Base-by-base conservation (phyloP, 306 rosid genomes). In the Vigna radiata region DNA sequence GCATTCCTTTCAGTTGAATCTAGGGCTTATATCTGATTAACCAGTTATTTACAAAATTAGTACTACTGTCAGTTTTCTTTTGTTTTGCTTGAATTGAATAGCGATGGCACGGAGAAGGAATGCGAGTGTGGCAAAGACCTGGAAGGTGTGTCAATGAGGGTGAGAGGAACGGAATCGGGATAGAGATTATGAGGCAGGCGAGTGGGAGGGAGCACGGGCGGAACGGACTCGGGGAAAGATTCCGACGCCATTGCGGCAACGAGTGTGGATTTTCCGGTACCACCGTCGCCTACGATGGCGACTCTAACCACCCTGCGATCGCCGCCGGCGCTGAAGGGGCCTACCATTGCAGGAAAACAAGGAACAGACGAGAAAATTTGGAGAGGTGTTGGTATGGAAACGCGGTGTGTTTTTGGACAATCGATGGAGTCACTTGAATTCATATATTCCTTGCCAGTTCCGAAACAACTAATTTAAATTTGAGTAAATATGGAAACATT, bases 231-330 rank as follows among this genome's bases (percentile, higher is more conserved):
- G 13, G 79, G 70, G 49, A 70, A 77, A 44, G 82, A 82, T 19
- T 71, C 75, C n/a, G 82, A 82, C 1, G 56, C 75, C 75, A 77
- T 77, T 52, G 82, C 58, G 17, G 79, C 78, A 6, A 82, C 65
- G 80, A 92, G 88, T 72, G 89, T 89, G 31, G 97, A 86, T 85
- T 92, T 92, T 0, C 97, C 96, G 65, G 94, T 86, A 78, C 69
- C 87, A 15, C 78, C 75, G 63, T 90, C 97, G 0, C 96, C 94
- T 15, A 31, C 63, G 12, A 83, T 27, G 48, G 31, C 73, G 37
- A 78, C 41, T 66, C 80, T 49, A 69, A 78, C 29, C 5, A 3
- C 68, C 46, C 8, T 58, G 4, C 62, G 54, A 25, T 4, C 17
- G 48, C 8, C 67, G 79, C 8, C 67, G 79, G 46, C 29, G 39